Conservation (phyloP, 2,329 filamentous ascomycete species). For the Scedosporium aurantiacum region DNA sequence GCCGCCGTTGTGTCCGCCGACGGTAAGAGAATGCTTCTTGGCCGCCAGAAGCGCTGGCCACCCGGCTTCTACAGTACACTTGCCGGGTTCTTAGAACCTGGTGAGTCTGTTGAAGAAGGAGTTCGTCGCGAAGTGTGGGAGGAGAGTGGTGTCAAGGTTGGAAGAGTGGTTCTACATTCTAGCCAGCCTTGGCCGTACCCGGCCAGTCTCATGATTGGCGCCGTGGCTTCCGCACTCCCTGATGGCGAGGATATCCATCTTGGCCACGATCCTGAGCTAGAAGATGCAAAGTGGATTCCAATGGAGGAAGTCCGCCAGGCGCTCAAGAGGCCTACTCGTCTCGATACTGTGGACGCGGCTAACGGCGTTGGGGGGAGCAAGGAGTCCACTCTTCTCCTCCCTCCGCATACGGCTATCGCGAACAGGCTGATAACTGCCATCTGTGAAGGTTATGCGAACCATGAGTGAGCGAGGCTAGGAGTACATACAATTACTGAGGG, state of each 20-base stretch:
- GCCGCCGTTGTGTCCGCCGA: conserved; percentile 81
- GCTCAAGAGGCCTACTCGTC: conserved; percentile 52
- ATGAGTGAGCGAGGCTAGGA: background rate
- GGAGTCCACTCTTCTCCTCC: conserved; percentile 39
- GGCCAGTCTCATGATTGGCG: conserved; percentile 74
- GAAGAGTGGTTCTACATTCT: conserved; percentile 69
- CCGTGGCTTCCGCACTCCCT: conserved; percentile 75
- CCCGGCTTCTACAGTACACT: conserved; percentile 80
- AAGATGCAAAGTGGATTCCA: conserved; percentile 79
- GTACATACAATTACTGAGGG: background rate
- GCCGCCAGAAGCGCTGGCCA: conserved; percentile 76
- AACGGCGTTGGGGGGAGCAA: conserved; percentile 62
- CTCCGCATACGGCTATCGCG: conserved; percentile 81
- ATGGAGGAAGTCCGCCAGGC: conserved; percentile 73
- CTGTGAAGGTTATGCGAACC: conserved; percentile 48
- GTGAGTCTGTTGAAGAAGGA: conserved; percentile 75
- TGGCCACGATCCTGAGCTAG: conserved; percentile 81
- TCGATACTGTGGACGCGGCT: conserved; percentile 52
- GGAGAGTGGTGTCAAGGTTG: conserved; percentile 66
- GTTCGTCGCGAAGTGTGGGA: conserved; percentile 80
- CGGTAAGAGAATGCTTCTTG: conserved; percentile 67
- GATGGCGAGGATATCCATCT: conserved; percentile 69
- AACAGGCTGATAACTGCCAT: conserved; percentile 78
- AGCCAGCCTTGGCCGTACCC: conserved; percentile 85
- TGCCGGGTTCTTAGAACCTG: conserved; percentile 76